Conservation (phyloP, 192 early-diverging fungal genomes). For the Chytriomyces sp. region DNA sequence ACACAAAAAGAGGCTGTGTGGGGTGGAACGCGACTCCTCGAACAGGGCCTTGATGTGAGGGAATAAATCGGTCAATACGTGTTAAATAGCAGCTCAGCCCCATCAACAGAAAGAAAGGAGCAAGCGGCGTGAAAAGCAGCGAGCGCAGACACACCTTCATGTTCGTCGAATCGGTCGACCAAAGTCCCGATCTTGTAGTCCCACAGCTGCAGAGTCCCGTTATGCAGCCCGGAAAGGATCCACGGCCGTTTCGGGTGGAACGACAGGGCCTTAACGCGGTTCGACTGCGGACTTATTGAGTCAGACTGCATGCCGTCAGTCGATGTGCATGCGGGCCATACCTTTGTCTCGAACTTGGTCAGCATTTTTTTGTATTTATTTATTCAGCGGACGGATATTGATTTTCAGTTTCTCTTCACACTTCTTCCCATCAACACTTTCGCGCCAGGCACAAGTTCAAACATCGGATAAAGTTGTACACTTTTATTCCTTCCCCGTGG, state of each 20-base stretch:
- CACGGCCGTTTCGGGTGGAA: slow-evolving; percentile 98
- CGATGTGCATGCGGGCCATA: slow-evolving; percentile 31
- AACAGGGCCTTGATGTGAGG: slow-evolving; percentile 78
- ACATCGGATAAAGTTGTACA: not conserved
- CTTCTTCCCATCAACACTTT: not conserved
- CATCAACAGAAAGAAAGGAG: not conserved
- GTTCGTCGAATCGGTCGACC: slow-evolving; percentile 98
- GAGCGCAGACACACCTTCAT: slow-evolving; percentile 79
- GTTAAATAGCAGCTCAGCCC: not conserved
- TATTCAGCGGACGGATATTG: not conserved
- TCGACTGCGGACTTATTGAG: slow-evolving; percentile 49
- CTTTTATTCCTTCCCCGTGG: not conserved
- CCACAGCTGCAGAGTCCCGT: slow-evolving; percentile 98
- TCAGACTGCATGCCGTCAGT: not conserved
- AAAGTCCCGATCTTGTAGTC: slow-evolving; percentile 99
- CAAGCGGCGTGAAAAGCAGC: not conserved
- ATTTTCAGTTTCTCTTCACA: not conserved
- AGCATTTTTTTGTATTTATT: slow-evolving; percentile 48
- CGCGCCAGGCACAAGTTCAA: not conserved
- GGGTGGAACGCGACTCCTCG: slow-evolving; percentile 96
- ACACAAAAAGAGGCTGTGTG: slow-evolving; percentile 95
- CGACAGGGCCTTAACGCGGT: slow-evolving; percentile 93
- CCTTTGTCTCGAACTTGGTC: slow-evolving; percentile 97
- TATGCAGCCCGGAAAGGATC: slow-evolving; percentile 97
- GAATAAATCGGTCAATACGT: not conserved